Conservation (phyloP, 495 filamentous ascomycete species). For the Hypoxylon trugodes region DNA sequence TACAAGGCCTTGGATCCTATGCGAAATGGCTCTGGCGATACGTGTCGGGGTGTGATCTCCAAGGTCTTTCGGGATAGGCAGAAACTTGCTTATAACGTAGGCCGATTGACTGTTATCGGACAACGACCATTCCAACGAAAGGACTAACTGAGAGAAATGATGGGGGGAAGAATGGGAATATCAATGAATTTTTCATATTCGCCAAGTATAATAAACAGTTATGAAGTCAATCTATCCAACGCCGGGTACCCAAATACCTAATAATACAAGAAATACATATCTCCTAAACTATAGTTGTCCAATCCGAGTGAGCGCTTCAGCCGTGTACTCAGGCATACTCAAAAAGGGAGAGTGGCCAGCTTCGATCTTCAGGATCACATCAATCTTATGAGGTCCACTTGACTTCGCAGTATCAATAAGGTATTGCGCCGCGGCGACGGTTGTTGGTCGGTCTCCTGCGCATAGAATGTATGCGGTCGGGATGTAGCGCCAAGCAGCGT, state of each 20-base stretch:
- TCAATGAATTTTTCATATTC: neutral
- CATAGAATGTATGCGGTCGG: constrained; percentile 45
- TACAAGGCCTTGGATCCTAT: constrained; percentile 12
- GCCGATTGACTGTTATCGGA: constrained; percentile 13
- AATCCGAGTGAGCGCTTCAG: constrained; percentile 2
- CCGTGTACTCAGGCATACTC: constrained; percentile 20
- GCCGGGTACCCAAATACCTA: no score
- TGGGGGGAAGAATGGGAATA: neutral
- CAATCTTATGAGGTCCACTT: constrained; percentile 23
- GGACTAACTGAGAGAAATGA: neutral
- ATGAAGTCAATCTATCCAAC: no score
- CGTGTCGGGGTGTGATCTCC: constrained; percentile 9
- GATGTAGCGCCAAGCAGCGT: constrained; percentile 46
- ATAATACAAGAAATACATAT: no score
- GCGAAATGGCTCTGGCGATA: neutral
- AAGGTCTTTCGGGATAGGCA: constrained; percentile 12
- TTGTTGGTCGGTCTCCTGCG: constrained; percentile 32
- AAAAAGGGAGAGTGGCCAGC: constrained; percentile 27
- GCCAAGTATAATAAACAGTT: no score
- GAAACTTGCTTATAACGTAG: constrained; percentile 13
- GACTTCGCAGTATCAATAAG: constrained; percentile 31
- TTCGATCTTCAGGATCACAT: constrained; percentile 17
- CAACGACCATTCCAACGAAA: constrained; percentile 11
- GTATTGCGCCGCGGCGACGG: constrained; percentile 36
- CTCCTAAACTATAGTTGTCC: neutral